Conservation (phyloP, 73 alveolate genomes). For the Tetrahymena malaccensis region DNA sequence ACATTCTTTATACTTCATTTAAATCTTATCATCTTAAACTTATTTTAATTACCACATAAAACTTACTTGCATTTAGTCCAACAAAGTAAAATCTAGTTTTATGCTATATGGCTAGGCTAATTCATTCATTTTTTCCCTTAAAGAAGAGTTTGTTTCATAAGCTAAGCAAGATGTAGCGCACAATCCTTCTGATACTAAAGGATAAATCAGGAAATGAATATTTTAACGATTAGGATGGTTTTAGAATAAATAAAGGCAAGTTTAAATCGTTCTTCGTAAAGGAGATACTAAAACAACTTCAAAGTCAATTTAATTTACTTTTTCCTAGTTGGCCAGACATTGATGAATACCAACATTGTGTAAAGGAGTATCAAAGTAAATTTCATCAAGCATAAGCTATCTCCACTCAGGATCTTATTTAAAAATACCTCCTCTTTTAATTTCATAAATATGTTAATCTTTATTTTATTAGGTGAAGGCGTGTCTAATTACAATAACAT, state of each 20-base stretch:
- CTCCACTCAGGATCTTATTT: neutral
- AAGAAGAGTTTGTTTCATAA: neutral
- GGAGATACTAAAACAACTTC: neutral
- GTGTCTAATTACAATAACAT: neutral
- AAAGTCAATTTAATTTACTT: neutral
- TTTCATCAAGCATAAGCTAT: neutral
- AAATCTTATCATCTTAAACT: neutral
- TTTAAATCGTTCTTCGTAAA: neutral
- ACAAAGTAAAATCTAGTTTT: neutral
- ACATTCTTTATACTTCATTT: neutral
- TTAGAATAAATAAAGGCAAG: neutral
- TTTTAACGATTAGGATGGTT: neutral
- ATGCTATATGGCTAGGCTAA: neutral
- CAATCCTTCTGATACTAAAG: neutral
- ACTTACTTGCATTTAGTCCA: neutral
- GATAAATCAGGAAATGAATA: neutral
- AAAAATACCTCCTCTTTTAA: neutral
- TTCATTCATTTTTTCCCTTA: neutral
- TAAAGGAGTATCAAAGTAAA: neutral
- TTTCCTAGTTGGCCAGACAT: neutral
- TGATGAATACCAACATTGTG: neutral
- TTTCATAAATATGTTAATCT: neutral
- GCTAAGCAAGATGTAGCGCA: neutral
- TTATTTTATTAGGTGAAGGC: neutral
- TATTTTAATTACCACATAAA: neutral